Base-by-base conservation (phyloP, 2,329 filamentous ascomycete species). In the Claviceps arundinis region DNA sequence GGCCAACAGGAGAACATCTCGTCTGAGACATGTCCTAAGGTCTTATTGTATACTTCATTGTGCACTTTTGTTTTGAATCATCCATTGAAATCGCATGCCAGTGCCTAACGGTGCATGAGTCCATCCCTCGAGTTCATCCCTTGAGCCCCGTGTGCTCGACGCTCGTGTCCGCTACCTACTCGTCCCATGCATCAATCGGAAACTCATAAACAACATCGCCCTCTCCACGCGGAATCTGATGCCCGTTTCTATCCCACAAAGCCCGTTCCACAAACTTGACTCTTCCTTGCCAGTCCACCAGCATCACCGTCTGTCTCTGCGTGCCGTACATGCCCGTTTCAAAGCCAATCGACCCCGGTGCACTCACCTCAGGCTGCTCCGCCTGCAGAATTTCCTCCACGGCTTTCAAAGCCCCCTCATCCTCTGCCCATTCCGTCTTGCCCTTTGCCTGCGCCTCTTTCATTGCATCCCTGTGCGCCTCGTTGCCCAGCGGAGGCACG, bases 311-410 rank as follows among this genome's bases (percentile, higher is more conserved):
- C 67, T 84, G 81, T 40, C 81, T 68, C 65, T 84, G 81, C 5
- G 81, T 84, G 4, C 81, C 81, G 58, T 84, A 84, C 56, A 81
- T 68, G 1, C 81, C 81, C 5, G 73, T 77, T 61, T 77, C 75
- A 57, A 79, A 81, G 1, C 70, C 71, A 44, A 53, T 63, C 14
- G 49, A 44, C 22, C 45, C 52, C 41, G 11, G 44, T 52, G 56
- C 62, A 37, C 61, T 59, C 7, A 66, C 60, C 16, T 71, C 70
- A 2, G 72, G 70, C 26, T 65, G 64, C 47, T 70, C 63, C 43
- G 69, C 64, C 4, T 62, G 59, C 37, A 68, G 50, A 58, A 64
- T 61, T 50, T 65, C 63, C 45, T 69, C 68, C 4, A 67, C 67
- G 4, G 65, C 62, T 51, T 60, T 65, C 49, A 65, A 60, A 37